Base-by-base conservation (phyloP, 805 yeast genomes). In the Candida verbasci region DNA sequence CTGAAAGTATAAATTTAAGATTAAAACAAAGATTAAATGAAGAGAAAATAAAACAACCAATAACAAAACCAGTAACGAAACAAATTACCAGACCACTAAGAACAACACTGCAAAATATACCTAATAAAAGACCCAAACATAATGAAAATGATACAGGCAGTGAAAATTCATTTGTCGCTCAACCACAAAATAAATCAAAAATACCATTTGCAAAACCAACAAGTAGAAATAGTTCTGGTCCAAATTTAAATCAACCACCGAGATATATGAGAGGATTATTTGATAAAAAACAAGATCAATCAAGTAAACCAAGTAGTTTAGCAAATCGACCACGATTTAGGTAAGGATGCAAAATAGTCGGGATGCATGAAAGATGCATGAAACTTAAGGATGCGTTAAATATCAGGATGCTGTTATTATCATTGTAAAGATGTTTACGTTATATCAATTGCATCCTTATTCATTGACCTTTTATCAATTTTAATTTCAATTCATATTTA, bases 241-340 rank as follows among this genome's bases (percentile, higher is more conserved):
- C 72, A n/a, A 63, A 67, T 39, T 54, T 67, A 26, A 55, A 66
- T 49, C 72, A 67, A 45, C 62, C 68, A 2, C 71, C 72, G 9
- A 50, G 72, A 34, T 67, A 65, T 48, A 53, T 65, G 63, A 47
- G 56, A 14, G 70, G 68, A 4, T 53, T 65, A 17, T 60, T 61
- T 40, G 15, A 27, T 14, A 23, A 17, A 9, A n/a, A 10, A n/a
- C 28, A 20, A 14, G 4, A 14, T 3, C 28, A 12, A 23, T 11
- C 23, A 15, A 24, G 12, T 15, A 34, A 36, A 17, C 31, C 39
- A 31, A 36, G 17, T 15, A 24, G 29, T 30, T 17, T 37, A 31
- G 34, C 35, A 6, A 34, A 28, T 22, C 34, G 53, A 34, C 55
- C 52, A n/a, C 49, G 50, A 8, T 50, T 50, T 32, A 41, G 56